Percentiles rank a stretch among this genome's conserved stretches.
Evolutionary conservation across 2,329 filamentous ascomycete species (phyloP).

Genomic region (Cercospora brassicicola): DNA sequence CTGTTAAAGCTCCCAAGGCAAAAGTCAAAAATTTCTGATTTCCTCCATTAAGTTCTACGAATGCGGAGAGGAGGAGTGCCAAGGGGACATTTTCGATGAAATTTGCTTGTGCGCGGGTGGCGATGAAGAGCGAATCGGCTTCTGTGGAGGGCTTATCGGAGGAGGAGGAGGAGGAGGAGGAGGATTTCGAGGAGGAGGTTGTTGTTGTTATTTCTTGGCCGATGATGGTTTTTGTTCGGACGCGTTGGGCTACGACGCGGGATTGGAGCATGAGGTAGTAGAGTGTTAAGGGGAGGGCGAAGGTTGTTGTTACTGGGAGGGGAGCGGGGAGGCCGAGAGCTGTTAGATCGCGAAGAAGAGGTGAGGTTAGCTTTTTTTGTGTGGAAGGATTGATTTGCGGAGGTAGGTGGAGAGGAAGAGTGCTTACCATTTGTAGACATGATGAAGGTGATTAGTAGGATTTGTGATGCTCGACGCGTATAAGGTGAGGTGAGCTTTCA

Average conservation of each 20-base stretch:
- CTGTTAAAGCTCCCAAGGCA: constrained; percentile 12
- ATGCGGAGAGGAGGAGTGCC: constrained; percentile 18
- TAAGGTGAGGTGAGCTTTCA: no score
- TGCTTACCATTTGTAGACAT: neutral
- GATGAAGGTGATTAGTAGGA: neutral
- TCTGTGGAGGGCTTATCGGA: neutral
- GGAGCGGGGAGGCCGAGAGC: constrained; percentile 13
- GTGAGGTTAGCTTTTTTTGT: neutral
- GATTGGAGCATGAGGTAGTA: constrained; percentile 25
- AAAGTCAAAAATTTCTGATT: constrained; percentile 14
- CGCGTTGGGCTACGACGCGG: constrained; percentile 20
- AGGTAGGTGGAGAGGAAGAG: no score
- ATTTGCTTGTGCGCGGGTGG: constrained; percentile 21
- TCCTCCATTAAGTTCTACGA: constrained; percentile 20
- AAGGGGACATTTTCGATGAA: constrained; percentile 25
- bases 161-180: neutral
- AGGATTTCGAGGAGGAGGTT: no score
- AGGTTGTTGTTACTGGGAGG: constrained; percentile 22
- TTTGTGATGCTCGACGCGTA: neutral
- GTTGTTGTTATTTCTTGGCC: neutral
- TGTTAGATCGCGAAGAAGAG: neutral
- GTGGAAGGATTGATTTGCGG: neutral
- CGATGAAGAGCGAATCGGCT: constrained; percentile 15
- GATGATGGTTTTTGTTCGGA: constrained; percentile 14
- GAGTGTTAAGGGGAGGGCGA: constrained; percentile 20